Evolutionary conservation across 495 filamentous ascomycete genomes (phyloP).

Genomic region (Neurospora sp.): DNA sequence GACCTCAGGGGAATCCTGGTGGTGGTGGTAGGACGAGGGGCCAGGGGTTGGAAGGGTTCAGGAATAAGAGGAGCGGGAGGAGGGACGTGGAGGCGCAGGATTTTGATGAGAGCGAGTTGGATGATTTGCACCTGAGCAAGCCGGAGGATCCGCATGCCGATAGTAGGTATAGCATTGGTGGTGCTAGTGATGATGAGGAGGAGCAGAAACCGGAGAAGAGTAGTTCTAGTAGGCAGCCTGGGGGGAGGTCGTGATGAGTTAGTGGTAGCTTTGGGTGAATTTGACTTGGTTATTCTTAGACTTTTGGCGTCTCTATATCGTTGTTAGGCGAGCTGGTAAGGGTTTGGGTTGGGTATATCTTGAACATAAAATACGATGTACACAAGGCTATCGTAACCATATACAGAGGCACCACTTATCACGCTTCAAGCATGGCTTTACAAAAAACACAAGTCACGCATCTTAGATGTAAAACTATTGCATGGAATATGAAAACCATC

Average conservation of each 20-base stretch:
- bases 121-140: slow-evolving; percentile 53
- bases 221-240: background rate
- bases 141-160: slow-evolving; percentile 29
- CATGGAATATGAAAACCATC: too few species aligned
- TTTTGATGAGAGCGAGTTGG: slow-evolving; percentile 83
- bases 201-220: slow-evolving; percentile 23
- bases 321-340: background rate
- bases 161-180: slow-evolving; percentile 49
- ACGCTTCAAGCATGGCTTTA: background rate
- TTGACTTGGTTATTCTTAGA: background rate
- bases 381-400: background rate
- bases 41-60: background rate
- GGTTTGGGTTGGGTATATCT: background rate
- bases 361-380: background rate
- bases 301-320: background rate
- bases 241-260: background rate
- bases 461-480: too few species aligned
- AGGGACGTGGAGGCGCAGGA: slow-evolving; percentile 61
- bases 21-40: slow-evolving; percentile 32
- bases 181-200: slow-evolving; percentile 44
- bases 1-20: background rate
- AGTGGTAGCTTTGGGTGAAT: background rate
- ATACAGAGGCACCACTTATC: background rate
- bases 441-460: too few species aligned
- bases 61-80: slow-evolving; percentile 7